Evolutionary conservation across 2,329 filamentous ascomycete genomes (phyloP), one percentile per base, ranked within the genome.

Genomic region (Lachnellula arida): DNA sequence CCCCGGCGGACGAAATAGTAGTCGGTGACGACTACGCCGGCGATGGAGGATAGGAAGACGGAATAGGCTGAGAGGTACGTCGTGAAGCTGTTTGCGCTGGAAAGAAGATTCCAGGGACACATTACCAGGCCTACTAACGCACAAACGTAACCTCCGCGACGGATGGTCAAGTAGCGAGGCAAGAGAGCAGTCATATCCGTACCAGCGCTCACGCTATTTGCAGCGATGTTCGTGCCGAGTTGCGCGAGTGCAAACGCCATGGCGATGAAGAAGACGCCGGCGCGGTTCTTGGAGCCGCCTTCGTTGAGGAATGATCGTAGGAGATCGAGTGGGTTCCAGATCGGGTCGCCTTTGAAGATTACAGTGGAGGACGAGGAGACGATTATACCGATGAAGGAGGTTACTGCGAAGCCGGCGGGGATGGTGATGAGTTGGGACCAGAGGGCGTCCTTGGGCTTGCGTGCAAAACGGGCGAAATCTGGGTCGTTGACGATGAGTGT

Each of bases 21-120:
- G 72, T 97, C 92, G 63, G 80, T 82, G 58, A 91, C 78, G 75
- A 96, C 94, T 61, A 96, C 90, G n/a, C 92, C 92, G 0, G 90
- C 91, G 60, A 97, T 95, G 44, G 88, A 91, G 57, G 88, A 92
- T n/a, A 97, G 80, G 74, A 97, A 97, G 55, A 97, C 91, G 3
- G 88, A 91, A 76, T 96, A 96, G 1, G 92, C 88, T 0, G 89
- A 94, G 0, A 97, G 83, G 69, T 96, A 96, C 3, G 89, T 95
- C 0, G 89, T 94, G 75, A 96, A 96, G 72, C 87, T 85, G 76
- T 93, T 96, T 46, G 83, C 82, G 46, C 77, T 77, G 2, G 81
- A 84, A 8, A 96, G 81, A 0, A 96, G 80, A 58, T 89, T 88
- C 82, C 87, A 93, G 0, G 92, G 92, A 70, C 89, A 94, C 82